Percentiles rank a stretch among this genome's conserved stretches.
phyloP scores from a whole-genome alignment of 2,329 filamentous ascomycete species.

The Achaetomium macrosporum region DNA sequence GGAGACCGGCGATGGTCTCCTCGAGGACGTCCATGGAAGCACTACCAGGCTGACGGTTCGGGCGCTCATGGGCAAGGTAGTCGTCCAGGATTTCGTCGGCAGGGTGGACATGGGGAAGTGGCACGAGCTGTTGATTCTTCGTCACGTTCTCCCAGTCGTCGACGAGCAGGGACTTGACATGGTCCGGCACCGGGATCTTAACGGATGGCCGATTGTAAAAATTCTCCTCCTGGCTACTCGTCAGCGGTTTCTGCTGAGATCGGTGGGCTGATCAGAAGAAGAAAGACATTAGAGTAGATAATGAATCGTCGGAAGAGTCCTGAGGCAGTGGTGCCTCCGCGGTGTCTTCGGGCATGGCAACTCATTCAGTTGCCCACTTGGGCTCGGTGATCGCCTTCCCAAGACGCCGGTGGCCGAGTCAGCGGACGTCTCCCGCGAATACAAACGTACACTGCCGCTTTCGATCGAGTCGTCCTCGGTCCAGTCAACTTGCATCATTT shows the following conservation, averaged over 20 bases:
- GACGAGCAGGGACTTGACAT: constrained; percentile 85
- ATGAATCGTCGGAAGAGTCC: background rate
- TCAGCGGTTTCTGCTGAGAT: constrained; percentile 8
- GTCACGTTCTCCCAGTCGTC: constrained; percentile 99
- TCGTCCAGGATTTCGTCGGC: constrained; percentile 74
- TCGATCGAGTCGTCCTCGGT: too few species aligned
- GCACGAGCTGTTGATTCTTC: constrained; percentile 85
- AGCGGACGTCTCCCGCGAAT: too few species aligned
- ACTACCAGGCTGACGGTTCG: constrained; percentile 58
- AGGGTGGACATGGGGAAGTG: constrained; percentile 70
- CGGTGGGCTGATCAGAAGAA: background rate
- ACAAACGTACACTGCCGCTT: too few species aligned
- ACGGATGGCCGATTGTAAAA: constrained; percentile 82
- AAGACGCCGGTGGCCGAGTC: too few species aligned
- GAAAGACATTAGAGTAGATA: background rate
- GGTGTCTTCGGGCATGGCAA: too few species aligned
- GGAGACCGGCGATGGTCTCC: constrained; percentile 78
- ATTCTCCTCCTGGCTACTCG: constrained; percentile 65
- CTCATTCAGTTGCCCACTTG: background rate
- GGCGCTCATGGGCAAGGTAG: constrained; percentile 66
- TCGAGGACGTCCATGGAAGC: constrained; percentile 80
- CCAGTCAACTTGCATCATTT: background rate
- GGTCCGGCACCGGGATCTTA: constrained; percentile 79
- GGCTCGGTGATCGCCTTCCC: too few species aligned
- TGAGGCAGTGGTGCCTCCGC: too few species aligned